phyloP scores from a whole-genome alignment of 768 basidiomycete genomes.

The Auriscalpium microsporum region DNA sequence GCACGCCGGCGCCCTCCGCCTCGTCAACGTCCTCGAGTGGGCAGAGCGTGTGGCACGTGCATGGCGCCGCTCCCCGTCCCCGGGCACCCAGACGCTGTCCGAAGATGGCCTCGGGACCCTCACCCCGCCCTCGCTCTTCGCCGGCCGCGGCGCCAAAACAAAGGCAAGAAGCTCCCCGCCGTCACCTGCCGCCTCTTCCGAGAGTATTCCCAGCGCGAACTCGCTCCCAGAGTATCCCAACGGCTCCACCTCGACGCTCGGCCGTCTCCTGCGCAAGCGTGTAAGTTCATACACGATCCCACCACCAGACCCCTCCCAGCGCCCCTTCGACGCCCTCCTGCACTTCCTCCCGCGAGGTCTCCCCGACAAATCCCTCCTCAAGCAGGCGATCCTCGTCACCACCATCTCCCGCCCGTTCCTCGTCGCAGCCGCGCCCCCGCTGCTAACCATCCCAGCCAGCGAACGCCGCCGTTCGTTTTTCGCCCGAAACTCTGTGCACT shows the following conservation, averaged over 20 bases:
- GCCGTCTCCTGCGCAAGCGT: too few species aligned
- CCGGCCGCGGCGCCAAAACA: background rate
- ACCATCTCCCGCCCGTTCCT: slow-evolving; percentile 32
- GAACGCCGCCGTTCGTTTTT: slow-evolving; percentile 3
- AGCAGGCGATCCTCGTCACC: slow-evolving; percentile 32
- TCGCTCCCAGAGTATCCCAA: too few species aligned
- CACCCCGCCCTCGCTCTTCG: slow-evolving; percentile 18
- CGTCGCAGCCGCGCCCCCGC: slow-evolving; percentile 12
- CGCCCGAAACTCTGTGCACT: slow-evolving; percentile 4
- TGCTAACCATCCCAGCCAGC: slow-evolving; percentile 5
- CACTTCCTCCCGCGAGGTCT: slow-evolving; percentile 27
- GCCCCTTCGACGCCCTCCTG: slow-evolving; percentile 31
- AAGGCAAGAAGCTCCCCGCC: slow-evolving; percentile 1
- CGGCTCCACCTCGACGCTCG: too few species aligned
- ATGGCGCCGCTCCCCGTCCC: slow-evolving; percentile 27
- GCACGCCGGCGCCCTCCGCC: slow-evolving; percentile 25
- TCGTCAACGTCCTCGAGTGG: slow-evolving; percentile 31
- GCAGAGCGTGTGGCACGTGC: slow-evolving; percentile 30
- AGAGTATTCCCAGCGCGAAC: too few species aligned
- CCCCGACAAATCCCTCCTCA: slow-evolving; percentile 27
- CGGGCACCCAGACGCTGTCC: slow-evolving; percentile 20
- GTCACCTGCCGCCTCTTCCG: background rate
- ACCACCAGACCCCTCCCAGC: slow-evolving; percentile 23
- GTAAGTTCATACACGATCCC: slow-evolving; percentile 10
- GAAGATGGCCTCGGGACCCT: slow-evolving; percentile 18